Evolutionary conservation across 495 filamentous ascomycete species (phyloP).

Genomic region (Talaromyces adpressus): DNA sequence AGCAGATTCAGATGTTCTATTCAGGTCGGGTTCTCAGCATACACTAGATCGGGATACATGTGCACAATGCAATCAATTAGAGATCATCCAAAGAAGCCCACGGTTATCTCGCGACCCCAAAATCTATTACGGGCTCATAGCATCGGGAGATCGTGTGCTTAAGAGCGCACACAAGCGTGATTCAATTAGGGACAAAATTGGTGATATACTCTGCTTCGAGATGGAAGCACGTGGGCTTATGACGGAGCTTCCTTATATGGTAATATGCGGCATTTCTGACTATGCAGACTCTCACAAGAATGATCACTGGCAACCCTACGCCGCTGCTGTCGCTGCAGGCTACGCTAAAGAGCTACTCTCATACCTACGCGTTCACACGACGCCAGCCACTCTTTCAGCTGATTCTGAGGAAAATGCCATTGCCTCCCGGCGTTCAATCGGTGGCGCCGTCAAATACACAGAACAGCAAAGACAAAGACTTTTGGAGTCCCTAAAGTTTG

Average conservation of each 20-base stretch:
- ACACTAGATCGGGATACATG: background rate
- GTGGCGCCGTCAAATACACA: too few species aligned
- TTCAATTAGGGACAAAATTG: background rate
- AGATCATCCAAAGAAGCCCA: background rate
- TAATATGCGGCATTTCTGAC: conserved; percentile 26
- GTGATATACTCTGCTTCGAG: conserved; percentile 22
- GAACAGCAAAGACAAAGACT: background rate
- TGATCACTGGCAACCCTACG: conserved; percentile 24
- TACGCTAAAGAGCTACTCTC: conserved; percentile 17
- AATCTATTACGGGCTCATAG: conserved; percentile 1
- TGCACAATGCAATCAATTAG: background rate
- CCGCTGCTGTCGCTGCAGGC: conserved; percentile 20
- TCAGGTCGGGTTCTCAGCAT: background rate
- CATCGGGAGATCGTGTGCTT: conserved; percentile 10
- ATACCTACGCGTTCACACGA: background rate
- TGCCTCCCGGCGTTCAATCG: too few species aligned
- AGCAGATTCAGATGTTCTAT: background rate
- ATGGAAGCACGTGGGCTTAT: conserved; percentile 29
- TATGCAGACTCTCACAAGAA: conserved; percentile 27
- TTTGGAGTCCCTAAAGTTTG: conserved; percentile 23
- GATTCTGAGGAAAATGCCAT: too few species aligned
- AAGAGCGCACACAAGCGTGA: conserved; percentile 12
- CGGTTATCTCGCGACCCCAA: background rate
- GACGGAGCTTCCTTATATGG: conserved; percentile 16
- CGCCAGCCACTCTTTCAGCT: too few species aligned